Base-by-base conservation (phyloP, 2,329 filamentous ascomycete genomes). In the Fusarium equiseti region DNA sequence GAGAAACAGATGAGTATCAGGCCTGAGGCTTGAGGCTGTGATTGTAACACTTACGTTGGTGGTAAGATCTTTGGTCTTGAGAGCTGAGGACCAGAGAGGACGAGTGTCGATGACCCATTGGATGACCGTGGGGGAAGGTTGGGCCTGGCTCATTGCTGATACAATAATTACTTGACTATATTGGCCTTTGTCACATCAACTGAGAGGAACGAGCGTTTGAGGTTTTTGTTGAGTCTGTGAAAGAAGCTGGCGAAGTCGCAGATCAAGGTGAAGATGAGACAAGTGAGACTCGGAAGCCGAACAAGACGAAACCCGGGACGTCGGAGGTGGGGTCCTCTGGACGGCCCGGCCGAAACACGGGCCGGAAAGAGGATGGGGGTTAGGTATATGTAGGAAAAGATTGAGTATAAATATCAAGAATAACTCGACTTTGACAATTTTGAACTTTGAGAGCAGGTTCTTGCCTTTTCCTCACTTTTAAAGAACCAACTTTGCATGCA, bases 71-170 rank as follows among this genome's bases (percentile, higher is more conserved):
- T 78, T 79, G 15, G 87, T 88, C 75, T 84, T 79, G 49, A 74
- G 77, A 24, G 83, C 86, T 58, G 79, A 79, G n/a, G 87, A 84
- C 86, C 87, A 91, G 54, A 90, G 81, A 5, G 77, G 70, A 40
- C 88, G 83, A 6, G 89, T 91, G 78, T 91, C 89, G 40, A 91
- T 79, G 59, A 89, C 80, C 87, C 89, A 91, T 79, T 89, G 87
- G 63, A 89, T 81, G 53, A 90, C 79, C 49, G 80, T 76, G 3
- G 81, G 79, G 29, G 68, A 44, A 40, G 59, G 15, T 31, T 64
- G 61, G 50, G 29, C 11, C 51, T 60, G 52, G 48, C 45, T 65
- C 72, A 73, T 73, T 27, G 24, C 55, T 51, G 24, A 51, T 40
- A 32, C 57, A 58, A n/a, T 20, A 49, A 27, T 42, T 42, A 32